Evolutionary conservation across 106 monocot genomes (phyloP).

Genomic region (Dendrobium officinale): DNA sequence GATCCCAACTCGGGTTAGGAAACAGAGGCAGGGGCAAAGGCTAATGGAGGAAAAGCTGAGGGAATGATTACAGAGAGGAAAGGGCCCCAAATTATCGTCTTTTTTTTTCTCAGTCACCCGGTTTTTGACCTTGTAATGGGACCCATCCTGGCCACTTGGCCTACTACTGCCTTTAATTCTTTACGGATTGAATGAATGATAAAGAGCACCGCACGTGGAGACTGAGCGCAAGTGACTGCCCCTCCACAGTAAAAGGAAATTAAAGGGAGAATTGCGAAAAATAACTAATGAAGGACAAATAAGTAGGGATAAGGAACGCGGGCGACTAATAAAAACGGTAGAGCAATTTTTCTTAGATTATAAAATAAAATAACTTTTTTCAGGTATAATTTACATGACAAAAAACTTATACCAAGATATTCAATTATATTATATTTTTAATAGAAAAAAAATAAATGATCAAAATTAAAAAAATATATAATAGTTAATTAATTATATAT

Average conservation of each 20-base stretch:
- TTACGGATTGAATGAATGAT: constrained; percentile 52
- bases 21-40: not conserved
- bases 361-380: too few relatives aligned
- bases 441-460: too few relatives aligned
- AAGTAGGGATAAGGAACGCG: not conserved
- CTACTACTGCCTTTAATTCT: constrained; percentile 25
- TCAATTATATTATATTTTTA: too few relatives aligned
- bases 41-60: constrained; percentile 6
- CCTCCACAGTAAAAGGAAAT: constrained; percentile 20
- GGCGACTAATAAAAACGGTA: too few relatives aligned
- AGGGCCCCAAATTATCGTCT: constrained; percentile 12
- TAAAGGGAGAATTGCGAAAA: constrained; percentile 1
- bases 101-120: constrained; percentile 8
- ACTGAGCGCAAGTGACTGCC: constrained; percentile 55
- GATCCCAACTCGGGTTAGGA: not conserved
- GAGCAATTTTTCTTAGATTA: too few relatives aligned
- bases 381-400: too few relatives aligned
- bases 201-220: constrained; percentile 77
- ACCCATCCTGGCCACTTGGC: constrained; percentile 14
- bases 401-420: too few relatives aligned
- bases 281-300: not conserved
- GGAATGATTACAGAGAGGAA: constrained; percentile 25
- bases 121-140: constrained; percentile 17
- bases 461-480: too few relatives aligned
- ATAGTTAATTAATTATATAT: too few relatives aligned